Evolutionary conservation across 1,139 yeast genomes (phyloP), one percentile per base, ranked within the genome.

Genomic region (Candida sp.): DNA sequence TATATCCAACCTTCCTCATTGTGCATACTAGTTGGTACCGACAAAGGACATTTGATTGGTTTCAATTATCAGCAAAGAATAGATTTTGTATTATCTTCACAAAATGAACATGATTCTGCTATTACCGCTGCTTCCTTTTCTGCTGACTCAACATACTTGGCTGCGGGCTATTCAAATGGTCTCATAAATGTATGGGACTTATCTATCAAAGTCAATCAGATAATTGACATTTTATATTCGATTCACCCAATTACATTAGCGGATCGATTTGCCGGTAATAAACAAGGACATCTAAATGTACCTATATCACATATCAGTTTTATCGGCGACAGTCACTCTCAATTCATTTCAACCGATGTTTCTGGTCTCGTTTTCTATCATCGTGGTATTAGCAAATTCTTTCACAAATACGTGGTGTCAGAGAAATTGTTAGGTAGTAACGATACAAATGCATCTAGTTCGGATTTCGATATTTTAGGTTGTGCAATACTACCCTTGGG

Each of bases 1-100:
- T 12, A 33, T 39, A n/a, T 25, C 36, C 19, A 15, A 3, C 40
- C 39, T 8, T 21, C 81, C 1, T 69, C 81, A 3, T 45, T 66
- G 6, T 69, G 69, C 43, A 69, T 88, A 2, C 79, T 79, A 0
- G 55, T 87, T 11, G 95, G 89, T 2, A 87, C 95, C 0, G 55
- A 73, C 1, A 70, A 70, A 40, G 91, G 91, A 1, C 64, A 60
- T 38, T 69, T 86, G 0, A 59, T 85, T 15, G 68, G 83, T 1
- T 87, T 84, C 58, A 84, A 81, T 54, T 85, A 82, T 52, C 75
- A 73, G 40, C 95, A 87, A 59, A 65, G 60, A 33, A 59, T 81
- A 11, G 65, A 68, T 27, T 65, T 62, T 44, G 64, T 71, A 1
- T 55, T 82, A 38, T 73, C 70, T 1, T 50, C 15, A 5, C 35